Base-by-base conservation (phyloP, 106 monocot species). In the Narthecium ossifragum region DNA sequence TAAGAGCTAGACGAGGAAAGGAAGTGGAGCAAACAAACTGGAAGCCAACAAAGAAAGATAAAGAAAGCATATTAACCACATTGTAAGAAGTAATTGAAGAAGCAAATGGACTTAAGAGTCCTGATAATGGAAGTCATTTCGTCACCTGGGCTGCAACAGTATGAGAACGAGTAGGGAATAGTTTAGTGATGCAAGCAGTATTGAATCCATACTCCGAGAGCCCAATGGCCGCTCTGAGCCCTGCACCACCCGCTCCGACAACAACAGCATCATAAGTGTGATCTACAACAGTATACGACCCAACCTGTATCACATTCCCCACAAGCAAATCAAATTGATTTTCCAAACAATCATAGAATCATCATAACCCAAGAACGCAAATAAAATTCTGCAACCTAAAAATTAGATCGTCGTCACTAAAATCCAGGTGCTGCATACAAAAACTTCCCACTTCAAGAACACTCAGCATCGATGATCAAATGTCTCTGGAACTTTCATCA, bases 231-330 rank as follows among this genome's bases (percentile, higher is more conserved):
- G 86, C 78, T 48, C 81, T 71, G 11, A 86, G 81, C 28, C 86
- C 81, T 7, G 86, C 86, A 41, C 86, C 86, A 8, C 81, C 86
- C 25, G 86, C 86, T 51, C 82, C 86, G n/a, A 86, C 78, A n/a
- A 86, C 86, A 8, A 86, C 82, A 26, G 82, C 86, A 72, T 86
- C 86, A 58, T 86, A 86, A 17, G 77, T 75, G 61, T 86, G 86
- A 69, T 86, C 81, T 24, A 86, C 86, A 38, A 86, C 47, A 5
- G 82, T 86, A 54, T 86, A 86, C 2, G 79, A 79, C 34, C 69
- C 70, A 59, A 63, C 50, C 75, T 71, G 38, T 31, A 72, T 38
- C 39, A 51, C 26, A 45, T n/a, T n/a, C n/a, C n/a, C n/a, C n/a
- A n/a, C n/a, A n/a, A n/a, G n/a, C n/a, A n/a, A n/a, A n/a, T n/a